Evolutionary conservation across 176 grass and related monocot species (phyloP), one percentile per base, ranked within the genome.

Genomic region (Phoenix dactylifera): DNA sequence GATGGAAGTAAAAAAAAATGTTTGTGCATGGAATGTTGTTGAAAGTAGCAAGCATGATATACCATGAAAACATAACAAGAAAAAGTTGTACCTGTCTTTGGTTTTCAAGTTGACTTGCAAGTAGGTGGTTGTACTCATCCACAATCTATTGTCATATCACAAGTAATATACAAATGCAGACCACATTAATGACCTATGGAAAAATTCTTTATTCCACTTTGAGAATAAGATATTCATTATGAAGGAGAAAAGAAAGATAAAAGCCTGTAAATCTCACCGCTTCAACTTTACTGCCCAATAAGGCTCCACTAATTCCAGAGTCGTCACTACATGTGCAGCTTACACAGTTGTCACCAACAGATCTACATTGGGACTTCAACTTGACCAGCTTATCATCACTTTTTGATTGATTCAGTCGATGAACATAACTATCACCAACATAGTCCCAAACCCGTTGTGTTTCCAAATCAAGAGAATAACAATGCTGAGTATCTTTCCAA

Each of bases 381-480:
- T 97, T 97, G 22, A 74, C 63, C 52, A 77, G 48, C 55, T 91
- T 91, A 52, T 59, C 76, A 19, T 85, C 79, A 5, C 87, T 85
- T 79, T 82, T 97, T 9, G 93, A 97, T 44, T 97, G 87, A 80
- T 97, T 97, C 18, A 97, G 66, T 25, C 87, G 64, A 79, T 97
- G 93, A 16, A 97, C 93, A 57, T 91, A 97, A 60, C 67, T 91
- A 72, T 97, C 93, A 57, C 87, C 87, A 30, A 97, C 87, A 80
- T 97, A 97, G 63, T 97, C 93, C 87, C 93, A 97, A 64, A 97
- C 79, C 66, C 81, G 74, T 32, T 85, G 93, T 18, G 93, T 85
- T 82, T 97, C 93, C 60, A 91, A 70, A 66, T 97, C 87, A 3
- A 97, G 77, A 3, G 87, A 97, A 77, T 97, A 97, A 59, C 81